Evolutionary conservation across 495 filamentous ascomycete species (phyloP).

Genomic region (Xanthoparmelia taractica): DNA sequence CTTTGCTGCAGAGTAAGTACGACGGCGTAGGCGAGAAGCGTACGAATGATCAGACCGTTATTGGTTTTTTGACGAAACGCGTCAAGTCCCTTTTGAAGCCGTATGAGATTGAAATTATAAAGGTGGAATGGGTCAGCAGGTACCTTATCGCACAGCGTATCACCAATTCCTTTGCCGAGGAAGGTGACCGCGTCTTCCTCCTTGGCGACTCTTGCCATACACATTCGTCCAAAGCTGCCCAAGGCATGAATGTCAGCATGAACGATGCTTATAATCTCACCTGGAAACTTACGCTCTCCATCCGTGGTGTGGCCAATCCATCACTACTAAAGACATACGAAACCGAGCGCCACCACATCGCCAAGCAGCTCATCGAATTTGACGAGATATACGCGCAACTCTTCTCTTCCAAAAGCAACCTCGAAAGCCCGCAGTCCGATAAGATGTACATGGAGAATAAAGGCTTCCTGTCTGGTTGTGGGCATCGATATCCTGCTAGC

Average conservation of each 20-base stretch:
- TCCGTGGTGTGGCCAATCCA: constrained; percentile 52
- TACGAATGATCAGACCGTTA: neutral
- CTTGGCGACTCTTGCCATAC: constrained; percentile 79
- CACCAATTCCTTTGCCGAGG: constrained; percentile 51
- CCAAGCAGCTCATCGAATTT: constrained; percentile 63
- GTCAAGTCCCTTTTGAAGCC: neutral
- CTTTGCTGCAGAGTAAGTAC: neutral
- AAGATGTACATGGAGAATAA: neutral
- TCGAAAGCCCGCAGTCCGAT: neutral
- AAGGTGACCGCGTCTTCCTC: constrained; percentile 63
- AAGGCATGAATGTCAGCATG: constrained; percentile 82
- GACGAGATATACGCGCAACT: constrained; percentile 39
- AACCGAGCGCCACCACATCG: constrained; percentile 59
- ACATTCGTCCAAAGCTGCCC: constrained; percentile 74
- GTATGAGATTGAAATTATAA: neutral
- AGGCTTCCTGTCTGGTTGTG: neutral
- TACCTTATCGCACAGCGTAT: constrained; percentile 61
- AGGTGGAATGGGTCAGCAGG: constrained; percentile 4
- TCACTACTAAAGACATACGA: constrained; percentile 64
- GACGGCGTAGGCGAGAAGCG: neutral
- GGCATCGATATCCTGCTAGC: neutral
- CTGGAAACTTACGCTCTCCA: constrained; percentile 73
- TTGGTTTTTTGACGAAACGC: neutral
- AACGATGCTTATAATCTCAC: constrained; percentile 74
- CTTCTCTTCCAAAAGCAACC: neutral